These are phyloP conservation scores for Comarum palustre DNA, from an alignment of 306 rosid species.

Conservation along the genomic window DNA sequence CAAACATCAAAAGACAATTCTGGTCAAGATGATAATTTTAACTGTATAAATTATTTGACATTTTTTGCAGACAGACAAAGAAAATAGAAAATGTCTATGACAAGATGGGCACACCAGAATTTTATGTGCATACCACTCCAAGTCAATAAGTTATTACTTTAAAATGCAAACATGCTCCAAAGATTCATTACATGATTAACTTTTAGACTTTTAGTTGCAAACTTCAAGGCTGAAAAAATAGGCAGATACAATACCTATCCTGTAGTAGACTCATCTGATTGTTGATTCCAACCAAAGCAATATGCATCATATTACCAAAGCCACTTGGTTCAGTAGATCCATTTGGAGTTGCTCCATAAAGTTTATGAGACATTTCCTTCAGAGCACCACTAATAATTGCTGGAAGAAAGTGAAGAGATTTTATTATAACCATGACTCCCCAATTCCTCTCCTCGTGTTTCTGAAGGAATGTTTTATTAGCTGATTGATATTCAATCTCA, in stretches of 20 bases:
- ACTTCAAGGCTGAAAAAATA: not conserved
- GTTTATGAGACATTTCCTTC: constrained; percentile 64
- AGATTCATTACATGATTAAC: constrained; percentile 4
- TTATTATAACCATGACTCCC: constrained; percentile 90
- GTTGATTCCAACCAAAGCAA: constrained; percentile 86
- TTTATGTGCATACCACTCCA: not conserved
- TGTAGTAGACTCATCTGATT: constrained; percentile 98
- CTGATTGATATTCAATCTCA: constrained; percentile 46
- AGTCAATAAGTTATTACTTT: not conserved
- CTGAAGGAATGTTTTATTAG: constrained; percentile 38
- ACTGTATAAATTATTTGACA: constrained; percentile 19
- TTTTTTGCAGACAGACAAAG: constrained; percentile 5
- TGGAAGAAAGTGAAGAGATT: constrained; percentile 87
- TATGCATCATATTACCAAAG: constrained; percentile 91
- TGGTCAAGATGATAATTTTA: constrained; percentile 31
- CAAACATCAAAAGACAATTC: constrained; percentile 32
- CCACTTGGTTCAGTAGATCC: constrained; percentile 43
- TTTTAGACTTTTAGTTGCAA: not conserved
- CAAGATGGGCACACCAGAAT: not conserved
- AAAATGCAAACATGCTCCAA: not conserved
- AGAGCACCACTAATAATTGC: constrained; percentile 69
- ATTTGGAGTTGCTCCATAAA: constrained; percentile 42
- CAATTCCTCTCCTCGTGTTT: constrained; percentile 74
- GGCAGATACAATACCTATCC: constrained; percentile 61
- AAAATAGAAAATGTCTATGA: not conserved